phyloP scores from a whole-genome alignment of 148 eudicot genomes.

The Amaranthus cruentus region DNA sequence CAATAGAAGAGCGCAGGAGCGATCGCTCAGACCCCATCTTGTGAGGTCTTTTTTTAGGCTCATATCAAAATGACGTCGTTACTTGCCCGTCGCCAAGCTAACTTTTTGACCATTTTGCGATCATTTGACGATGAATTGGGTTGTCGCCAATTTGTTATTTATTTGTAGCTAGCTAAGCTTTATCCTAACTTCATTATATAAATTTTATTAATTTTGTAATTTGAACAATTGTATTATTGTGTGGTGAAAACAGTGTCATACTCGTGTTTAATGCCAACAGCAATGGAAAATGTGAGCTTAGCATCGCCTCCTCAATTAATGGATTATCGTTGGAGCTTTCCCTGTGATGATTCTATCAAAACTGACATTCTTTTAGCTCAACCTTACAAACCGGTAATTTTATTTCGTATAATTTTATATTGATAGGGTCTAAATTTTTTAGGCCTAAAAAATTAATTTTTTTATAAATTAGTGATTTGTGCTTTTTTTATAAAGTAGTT shows the following conservation, averaged over 20 bases:
- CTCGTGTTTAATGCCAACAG: conserved; percentile 14
- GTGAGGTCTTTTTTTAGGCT: too few species aligned
- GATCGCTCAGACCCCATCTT: too few species aligned
- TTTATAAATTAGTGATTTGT: too few species aligned
- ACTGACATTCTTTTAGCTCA: conserved; percentile 19
- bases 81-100: too few species aligned
- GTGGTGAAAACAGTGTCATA: conserved; percentile 11
- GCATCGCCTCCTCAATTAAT: conserved; percentile 19
- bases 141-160: too few species aligned
- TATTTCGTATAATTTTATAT: neutral
- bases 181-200: neutral
- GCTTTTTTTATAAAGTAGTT: neutral
- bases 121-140: too few species aligned
- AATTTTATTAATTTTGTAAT: neutral
- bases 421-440: too few species aligned
- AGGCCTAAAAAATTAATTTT: too few species aligned
- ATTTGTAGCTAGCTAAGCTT: too few species aligned
- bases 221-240: neutral
- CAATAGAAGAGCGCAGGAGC: too few species aligned
- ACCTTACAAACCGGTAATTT: conserved; percentile 21
- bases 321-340: conserved; percentile 23
- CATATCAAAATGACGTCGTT: too few species aligned
- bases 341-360: conserved; percentile 23
- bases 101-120: too few species aligned
- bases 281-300: conserved; percentile 15